Evolutionary conservation across 2,329 filamentous ascomycete species (phyloP), one percentile per base, ranked within the genome.

Genomic region (Alternaria triticina): DNA sequence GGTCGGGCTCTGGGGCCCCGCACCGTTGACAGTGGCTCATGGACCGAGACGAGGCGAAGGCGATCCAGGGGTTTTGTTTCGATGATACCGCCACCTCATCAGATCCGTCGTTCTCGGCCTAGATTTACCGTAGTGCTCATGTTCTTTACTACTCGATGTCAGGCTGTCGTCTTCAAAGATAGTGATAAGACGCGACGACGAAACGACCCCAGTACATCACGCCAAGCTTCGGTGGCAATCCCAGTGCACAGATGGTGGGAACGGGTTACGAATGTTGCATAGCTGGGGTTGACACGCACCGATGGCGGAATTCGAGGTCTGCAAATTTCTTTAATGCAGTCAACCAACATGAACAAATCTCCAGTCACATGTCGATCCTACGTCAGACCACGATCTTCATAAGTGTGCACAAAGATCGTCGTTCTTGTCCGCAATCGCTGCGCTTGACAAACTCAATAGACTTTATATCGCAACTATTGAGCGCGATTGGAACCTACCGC

Each of bases 1-100:
- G 36, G 55, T 66, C 62, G 68, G 68, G 62, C 65, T 70, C 66
- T 68, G 71, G 71, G 70, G 71, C 70, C 71, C 71, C 71, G 70
- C 70, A 72, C 57, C 61, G 52, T 58, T 64, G 66, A 46, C 63
- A 56, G 57, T 62, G 58, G 51, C 59, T 59, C 33, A 70, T 67
- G 62, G 67, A 57, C 64, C 70, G 68, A 70, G 55, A 60, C 59
- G 59, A 66, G 59, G 65, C 68, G 59, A 63, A 30, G 61, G 57
- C 58, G 47, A 68, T 63, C 57, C 62, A 67, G 65, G 62, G 49
- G 56, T 50, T 52, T 45, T 58, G 51, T 55, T 57, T 67, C 58
- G 43, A 68, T 67, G 66, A 67, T 65, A 68, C 66, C 59, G 54
- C 61, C 50, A 40, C 56, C 20, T 54, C 33, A 45, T 27, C 51